A percentile compares a stretch with the other conserved stretches of the same genome.
Evolutionary conservation across 2,329 filamentous ascomycete genomes (phyloP).

Genomic region (Xylaria sp.): DNA sequence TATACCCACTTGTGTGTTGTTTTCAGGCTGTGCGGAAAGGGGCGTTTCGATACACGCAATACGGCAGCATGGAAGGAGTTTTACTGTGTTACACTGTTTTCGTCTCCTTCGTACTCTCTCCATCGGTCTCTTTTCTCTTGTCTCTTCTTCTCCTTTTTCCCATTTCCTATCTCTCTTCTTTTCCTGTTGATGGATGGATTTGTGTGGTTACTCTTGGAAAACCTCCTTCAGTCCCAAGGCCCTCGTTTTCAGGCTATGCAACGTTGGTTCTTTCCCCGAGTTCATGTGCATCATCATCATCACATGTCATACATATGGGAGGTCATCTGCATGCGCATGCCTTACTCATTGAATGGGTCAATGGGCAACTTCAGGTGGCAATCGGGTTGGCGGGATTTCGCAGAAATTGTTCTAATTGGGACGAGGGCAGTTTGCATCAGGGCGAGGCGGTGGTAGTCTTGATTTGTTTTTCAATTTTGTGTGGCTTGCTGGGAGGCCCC

Average conservation of each 20-base stretch:
- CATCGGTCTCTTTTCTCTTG: neutral
- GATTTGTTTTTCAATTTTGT: slow-evolving; percentile 3
- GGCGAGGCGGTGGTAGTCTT: slow-evolving; percentile 7
- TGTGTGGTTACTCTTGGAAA: neutral
- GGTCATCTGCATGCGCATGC: slow-evolving; percentile 10
- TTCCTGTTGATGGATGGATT: neutral
- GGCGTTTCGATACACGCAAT: slow-evolving; percentile 18
- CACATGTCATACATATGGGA: slow-evolving; percentile 12
- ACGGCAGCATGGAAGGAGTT: slow-evolving; percentile 22
- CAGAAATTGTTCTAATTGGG: slow-evolving; percentile 1
- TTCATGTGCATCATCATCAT: slow-evolving; percentile 8
- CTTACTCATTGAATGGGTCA: slow-evolving; percentile 18
- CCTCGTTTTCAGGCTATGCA: slow-evolving; percentile 1
- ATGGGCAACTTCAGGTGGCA: slow-evolving; percentile 4
- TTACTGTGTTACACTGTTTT: slow-evolving; percentile 1
- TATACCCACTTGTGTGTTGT: slow-evolving; percentile 16
- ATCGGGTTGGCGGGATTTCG: neutral
- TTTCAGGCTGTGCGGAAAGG: slow-evolving; percentile 10
- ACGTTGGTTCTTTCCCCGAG: slow-evolving; percentile 1
- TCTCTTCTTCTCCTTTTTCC: neutral
- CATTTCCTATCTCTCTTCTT: neutral
- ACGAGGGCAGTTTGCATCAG: slow-evolving; percentile 19
- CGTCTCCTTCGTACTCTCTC: neutral
- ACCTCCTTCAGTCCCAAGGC: neutral
- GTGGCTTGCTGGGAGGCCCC: neutral